These are phyloP conservation scores for Zygotorulaspora sp. DNA, from an alignment of 805 yeast species.

Conservation along the genomic window DNA sequence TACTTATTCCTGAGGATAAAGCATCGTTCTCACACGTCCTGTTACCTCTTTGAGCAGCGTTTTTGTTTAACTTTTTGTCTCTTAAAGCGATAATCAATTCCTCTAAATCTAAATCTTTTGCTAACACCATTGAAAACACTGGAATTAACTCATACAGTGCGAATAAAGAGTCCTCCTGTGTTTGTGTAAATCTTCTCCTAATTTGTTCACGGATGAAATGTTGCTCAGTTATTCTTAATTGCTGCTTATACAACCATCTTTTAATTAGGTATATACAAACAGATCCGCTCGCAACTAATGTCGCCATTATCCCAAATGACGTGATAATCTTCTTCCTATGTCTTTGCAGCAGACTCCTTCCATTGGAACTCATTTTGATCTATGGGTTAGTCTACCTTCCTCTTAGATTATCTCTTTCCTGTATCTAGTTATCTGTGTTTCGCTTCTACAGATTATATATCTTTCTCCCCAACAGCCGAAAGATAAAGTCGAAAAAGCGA, in stretches of 20 bases:
- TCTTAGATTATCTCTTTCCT: background rate
- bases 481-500: background rate
- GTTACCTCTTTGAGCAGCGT: slow-evolving; percentile 4
- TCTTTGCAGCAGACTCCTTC: slow-evolving; percentile 20
- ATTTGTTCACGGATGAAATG: slow-evolving; percentile 62
- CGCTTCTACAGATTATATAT: no score
- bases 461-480: slow-evolving; percentile 1
- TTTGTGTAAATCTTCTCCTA: slow-evolving; percentile 79
- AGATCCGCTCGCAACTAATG: slow-evolving; percentile 30
- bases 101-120: slow-evolving; percentile 27
- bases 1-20: slow-evolving; percentile 21
- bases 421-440: no score
- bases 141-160: slow-evolving; percentile 82
- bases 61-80: slow-evolving; percentile 20
- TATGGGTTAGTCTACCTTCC: no score
- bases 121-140: slow-evolving; percentile 47
- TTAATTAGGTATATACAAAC: slow-evolving; percentile 25
- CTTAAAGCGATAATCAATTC: slow-evolving; percentile 26
- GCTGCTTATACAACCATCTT: slow-evolving; percentile 36
- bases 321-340: slow-evolving; percentile 26
- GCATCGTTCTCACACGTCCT: slow-evolving; percentile 13
- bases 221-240: slow-evolving; percentile 50
- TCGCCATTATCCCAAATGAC: slow-evolving; percentile 22
- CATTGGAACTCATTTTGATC: slow-evolving; percentile 9
- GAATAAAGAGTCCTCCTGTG: slow-evolving; percentile 83